Evolutionary conservation across 148 eudicot genomes (phyloP).

Genomic region (Dianthus caryophyllus): DNA sequence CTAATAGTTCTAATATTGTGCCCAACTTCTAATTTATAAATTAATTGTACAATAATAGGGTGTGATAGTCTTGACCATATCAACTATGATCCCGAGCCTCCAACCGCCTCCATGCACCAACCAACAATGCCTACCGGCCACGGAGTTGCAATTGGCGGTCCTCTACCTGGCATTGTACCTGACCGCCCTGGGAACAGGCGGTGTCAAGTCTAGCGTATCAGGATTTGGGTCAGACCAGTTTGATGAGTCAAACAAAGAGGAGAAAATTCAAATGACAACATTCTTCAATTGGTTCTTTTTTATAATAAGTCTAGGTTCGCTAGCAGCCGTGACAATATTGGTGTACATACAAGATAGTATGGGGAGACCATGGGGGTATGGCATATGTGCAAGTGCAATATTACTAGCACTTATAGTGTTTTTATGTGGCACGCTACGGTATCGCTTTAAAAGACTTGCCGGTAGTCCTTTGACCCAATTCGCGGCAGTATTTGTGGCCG

Average conservation of each 20-base stretch:
- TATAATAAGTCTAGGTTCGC: conserved; percentile 48
- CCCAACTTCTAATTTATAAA: neutral
- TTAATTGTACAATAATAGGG: conserved; percentile 25
- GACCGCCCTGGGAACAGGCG: conserved; percentile 69
- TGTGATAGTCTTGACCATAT: conserved; percentile 30
- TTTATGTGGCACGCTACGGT: conserved; percentile 31
- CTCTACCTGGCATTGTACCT: conserved; percentile 52
- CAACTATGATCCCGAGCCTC: conserved; percentile 38
- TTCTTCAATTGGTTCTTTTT: conserved; percentile 72
- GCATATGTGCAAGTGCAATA: conserved; percentile 39
- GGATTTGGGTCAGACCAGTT: conserved; percentile 69
- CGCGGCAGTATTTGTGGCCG: conserved; percentile 37
- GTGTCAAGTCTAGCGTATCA: conserved; percentile 61
- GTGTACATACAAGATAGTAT: conserved; percentile 53
- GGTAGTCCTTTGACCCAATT: conserved; percentile 48
- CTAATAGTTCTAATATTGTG: too few species aligned
- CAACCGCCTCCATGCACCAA: conserved; percentile 30
- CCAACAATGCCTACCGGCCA: conserved; percentile 23
- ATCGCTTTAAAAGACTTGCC: conserved; percentile 42
- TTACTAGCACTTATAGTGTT: conserved; percentile 29
- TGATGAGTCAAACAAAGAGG: conserved; percentile 45
- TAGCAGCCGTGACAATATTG: conserved; percentile 44
- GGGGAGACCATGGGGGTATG: conserved; percentile 52
- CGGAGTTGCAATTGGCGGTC: conserved; percentile 28
- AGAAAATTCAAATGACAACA: conserved; percentile 36